Conservation (phyloP, 2,329 filamentous ascomycete genomes). For the Xylaria sp. region DNA sequence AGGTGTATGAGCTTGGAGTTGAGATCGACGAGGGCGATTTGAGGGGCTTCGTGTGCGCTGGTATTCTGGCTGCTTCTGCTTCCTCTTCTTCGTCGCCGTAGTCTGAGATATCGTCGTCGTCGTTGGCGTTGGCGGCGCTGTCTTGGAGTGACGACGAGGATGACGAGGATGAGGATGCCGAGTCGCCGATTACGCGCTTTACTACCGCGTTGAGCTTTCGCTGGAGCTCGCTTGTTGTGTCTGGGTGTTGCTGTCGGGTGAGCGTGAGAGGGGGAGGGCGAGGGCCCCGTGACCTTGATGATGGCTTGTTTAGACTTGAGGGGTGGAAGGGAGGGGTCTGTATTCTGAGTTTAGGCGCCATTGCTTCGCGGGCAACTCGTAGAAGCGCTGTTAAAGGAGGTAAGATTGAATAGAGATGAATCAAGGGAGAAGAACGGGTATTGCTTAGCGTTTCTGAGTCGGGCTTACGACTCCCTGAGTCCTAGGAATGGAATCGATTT, state of each 20-base stretch:
- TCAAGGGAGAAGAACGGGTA: neutral
- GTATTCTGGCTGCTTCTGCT: neutral
- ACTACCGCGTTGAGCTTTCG: neutral
- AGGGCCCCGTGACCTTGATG: neutral
- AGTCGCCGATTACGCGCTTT: neutral
- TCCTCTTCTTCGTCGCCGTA: conserved; percentile 23
- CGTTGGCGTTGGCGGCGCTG: neutral
- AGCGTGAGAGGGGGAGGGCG: neutral
- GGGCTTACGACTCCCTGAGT: neutral
- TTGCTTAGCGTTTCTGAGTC: neutral
- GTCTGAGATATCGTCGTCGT: conserved; percentile 26
- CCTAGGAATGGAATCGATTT: neutral
- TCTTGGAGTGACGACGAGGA: neutral
- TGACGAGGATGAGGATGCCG: neutral
- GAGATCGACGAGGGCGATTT: neutral
- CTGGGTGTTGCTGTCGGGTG: no score
- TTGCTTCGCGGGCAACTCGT: neutral
- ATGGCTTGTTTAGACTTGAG: neutral
- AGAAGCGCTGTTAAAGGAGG: no score
- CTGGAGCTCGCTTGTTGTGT: conserved; percentile 4
- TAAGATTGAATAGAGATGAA: neutral
- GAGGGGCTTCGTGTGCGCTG: neutral
- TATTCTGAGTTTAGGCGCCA: neutral
- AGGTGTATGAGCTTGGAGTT: conserved; percentile 32
- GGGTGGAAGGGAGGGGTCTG: neutral